Conservation (phyloP, 371 early-diverging fungal genomes). For the Apophysomyces ossiformis region DNA sequence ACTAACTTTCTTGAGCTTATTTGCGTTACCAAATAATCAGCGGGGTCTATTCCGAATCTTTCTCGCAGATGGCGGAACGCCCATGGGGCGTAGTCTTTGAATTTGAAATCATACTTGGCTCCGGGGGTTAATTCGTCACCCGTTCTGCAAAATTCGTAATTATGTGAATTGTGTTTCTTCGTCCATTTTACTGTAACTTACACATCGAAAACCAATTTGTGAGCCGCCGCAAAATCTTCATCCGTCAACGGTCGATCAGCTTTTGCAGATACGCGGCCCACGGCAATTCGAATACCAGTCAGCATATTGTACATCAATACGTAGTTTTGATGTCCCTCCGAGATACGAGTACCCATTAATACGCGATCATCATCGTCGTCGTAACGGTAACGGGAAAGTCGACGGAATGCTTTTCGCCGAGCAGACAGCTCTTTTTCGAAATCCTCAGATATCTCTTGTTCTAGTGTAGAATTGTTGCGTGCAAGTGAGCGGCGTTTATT, state of each 20-base stretch:
- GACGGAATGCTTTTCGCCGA: conserved; percentile 36
- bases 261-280: conserved; percentile 78
- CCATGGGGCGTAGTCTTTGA: conserved; percentile 97
- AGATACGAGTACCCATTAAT: conserved; percentile 62
- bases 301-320: conserved; percentile 96
- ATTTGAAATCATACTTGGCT: conserved; percentile 94
- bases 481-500: conserved; percentile 13
- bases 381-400: conserved; percentile 29
- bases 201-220: conserved; percentile 92
- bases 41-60: conserved; percentile 82
- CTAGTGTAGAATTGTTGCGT: conserved; percentile 14
- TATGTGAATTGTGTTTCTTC: too few species aligned
- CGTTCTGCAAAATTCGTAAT: conserved; percentile 42
- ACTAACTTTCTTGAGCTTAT: background rate
- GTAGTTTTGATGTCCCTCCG: conserved; percentile 65
- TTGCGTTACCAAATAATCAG: conserved; percentile 82
- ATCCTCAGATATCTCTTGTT: conserved; percentile 24
- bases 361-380: conserved; percentile 52
- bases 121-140: conserved; percentile 91
- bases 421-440: conserved; percentile 34
- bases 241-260: conserved; percentile 66
- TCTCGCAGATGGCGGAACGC: conserved; percentile 88
- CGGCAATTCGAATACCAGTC: conserved; percentile 85
- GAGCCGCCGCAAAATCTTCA: conserved; percentile 81
- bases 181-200: conserved; percentile 33